phyloP scores from a whole-genome alignment of 257 asterid species.

The Fraxinus pennsylvanica region DNA sequence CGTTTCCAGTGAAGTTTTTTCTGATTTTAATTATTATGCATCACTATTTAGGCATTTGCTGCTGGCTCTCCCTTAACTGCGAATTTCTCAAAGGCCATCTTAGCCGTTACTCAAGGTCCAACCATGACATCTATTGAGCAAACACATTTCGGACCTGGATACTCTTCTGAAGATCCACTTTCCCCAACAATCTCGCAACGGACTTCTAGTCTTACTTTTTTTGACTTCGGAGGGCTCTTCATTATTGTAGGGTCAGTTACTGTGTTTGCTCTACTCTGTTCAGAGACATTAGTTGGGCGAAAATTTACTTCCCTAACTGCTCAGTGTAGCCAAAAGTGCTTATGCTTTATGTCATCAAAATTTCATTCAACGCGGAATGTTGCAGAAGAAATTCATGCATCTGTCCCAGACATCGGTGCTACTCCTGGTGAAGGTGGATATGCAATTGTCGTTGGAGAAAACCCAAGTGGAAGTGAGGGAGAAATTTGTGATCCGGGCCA shows the following conservation, averaged over 20 bases:
- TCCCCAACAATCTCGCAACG: conserved; percentile 28
- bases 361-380: background rate
- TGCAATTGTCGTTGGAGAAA: background rate
- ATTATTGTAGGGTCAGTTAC: conserved; percentile 26
- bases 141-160: conserved; percentile 30
- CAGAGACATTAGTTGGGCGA: conserved; percentile 13
- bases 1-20: background rate
- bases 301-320: background rate
- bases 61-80: conserved; percentile 45
- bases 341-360: background rate
- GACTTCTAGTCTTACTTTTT: conserved; percentile 11
- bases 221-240: conserved; percentile 51
- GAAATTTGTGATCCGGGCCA: background rate
- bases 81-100: conserved; percentile 49
- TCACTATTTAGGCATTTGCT: conserved; percentile 42
- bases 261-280: conserved; percentile 28
- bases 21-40: background rate
- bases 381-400: background rate
- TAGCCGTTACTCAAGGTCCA: conserved; percentile 36
- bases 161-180: conserved; percentile 22
- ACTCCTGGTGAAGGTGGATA: background rate
- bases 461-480: background rate
- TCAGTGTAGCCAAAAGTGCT: background rate
- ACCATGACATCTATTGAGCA: conserved; percentile 34
- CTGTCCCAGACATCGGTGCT: background rate